Base-by-base conservation (phyloP, 2,329 filamentous ascomycete genomes). In the Colletotrichum australisinense region DNA sequence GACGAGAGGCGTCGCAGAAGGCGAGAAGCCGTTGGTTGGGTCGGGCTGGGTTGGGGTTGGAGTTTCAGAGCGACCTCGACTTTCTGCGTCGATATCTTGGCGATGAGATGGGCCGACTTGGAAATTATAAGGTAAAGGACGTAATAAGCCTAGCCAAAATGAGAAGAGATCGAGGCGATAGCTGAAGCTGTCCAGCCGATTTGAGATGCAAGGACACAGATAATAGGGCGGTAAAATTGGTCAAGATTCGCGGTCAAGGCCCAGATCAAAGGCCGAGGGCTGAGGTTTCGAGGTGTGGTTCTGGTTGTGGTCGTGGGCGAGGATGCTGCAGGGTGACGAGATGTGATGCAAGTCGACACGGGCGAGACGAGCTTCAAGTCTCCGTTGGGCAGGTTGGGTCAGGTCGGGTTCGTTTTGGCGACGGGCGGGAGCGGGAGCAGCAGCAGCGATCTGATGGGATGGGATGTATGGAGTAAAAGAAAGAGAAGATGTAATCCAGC, bases 351-450 rank as follows among this genome's bases (percentile, higher is more conserved):
- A 58, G 63, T 53, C 63, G 14, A 19, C 24, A 9, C 26, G 35
- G 56, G 55, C 35, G 38, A 60, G 55, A 63, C 46, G 60, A 63
- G 60, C 9, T 63, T 60, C 38, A 30, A 42, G 68, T 24, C 32
- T 24, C 56, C 5, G 49, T 49, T 63, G 58, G 65, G 52, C 58
- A 52, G 65, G 49, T 63, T 70, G 42, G 67, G 60, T 73, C 71
- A 67, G 67, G 70, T 73, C 67, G 71, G 71, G 70, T 65, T 70
- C 22, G 71, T 70, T 70, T 73, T 60, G 67, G 56, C 71, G 71
- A 55, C 67, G 71, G 71, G 71, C 71, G 71, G 71, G 71, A 73
- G 71, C 71, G 71, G 71, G 67, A 73, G 71, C 67, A 73, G 62
- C 71, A 73, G 71, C 71, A 73, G 71, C 71, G 70, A 73, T 73